Evolutionary conservation across 2,329 filamentous ascomycete species (phyloP).

Genomic region (Tolypocladium tropicale): DNA sequence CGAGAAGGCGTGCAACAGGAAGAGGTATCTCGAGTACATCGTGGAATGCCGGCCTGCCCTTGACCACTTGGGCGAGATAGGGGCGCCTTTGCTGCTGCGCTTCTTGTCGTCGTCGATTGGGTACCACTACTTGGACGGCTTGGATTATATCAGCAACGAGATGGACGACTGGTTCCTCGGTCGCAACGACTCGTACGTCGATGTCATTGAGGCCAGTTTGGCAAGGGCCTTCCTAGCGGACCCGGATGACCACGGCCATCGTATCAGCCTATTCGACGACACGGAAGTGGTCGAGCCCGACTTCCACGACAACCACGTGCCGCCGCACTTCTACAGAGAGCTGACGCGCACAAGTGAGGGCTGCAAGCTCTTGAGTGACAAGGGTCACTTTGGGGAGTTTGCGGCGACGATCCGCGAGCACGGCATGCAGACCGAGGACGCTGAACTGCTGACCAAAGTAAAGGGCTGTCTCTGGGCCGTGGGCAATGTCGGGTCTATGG

Average conservation of each 20-base stretch:
- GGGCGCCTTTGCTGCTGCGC: conserved; percentile 79
- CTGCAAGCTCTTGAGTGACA: conserved; percentile 79
- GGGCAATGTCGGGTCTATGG: conserved; percentile 97
- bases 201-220: conserved; percentile 88
- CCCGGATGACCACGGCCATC: conserved; percentile 45
- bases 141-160: conserved; percentile 98
- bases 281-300: conserved; percentile 43
- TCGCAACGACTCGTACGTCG: conserved; percentile 91
- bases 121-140: conserved; percentile 90
- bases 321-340: conserved; percentile 97
- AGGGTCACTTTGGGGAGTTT: conserved; percentile 95
- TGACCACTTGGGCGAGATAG: conserved; percentile 93
- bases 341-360: conserved; percentile 87
- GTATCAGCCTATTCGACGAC: conserved; percentile 48
- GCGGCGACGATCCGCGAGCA: conserved; percentile 79
- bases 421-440: conserved; percentile 73
- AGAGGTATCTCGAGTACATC: conserved; percentile 84
- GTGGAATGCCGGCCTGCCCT: conserved; percentile 91
- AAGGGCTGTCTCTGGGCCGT: conserved; percentile 98
- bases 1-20: conserved; percentile 93
- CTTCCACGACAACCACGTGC: conserved; percentile 58
- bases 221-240: conserved; percentile 72
- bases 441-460: conserved; percentile 80
- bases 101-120: conserved; percentile 95
- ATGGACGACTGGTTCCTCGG: conserved; percentile 99